phyloP scores from a whole-genome alignment of 148 eudicot genomes.

The Pharnaceum exiguum region DNA sequence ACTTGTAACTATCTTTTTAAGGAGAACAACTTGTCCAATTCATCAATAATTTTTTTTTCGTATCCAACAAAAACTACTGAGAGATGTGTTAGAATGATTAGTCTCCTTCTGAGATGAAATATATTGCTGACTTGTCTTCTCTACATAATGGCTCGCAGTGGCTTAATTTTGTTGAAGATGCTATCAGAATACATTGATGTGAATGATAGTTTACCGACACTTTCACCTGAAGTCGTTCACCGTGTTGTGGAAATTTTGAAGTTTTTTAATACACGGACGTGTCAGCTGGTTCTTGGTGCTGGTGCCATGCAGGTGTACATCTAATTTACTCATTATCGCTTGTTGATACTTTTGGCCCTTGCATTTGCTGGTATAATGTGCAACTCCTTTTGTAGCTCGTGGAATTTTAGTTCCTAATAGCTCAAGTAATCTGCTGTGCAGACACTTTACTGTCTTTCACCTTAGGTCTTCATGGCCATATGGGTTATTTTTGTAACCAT shows the following conservation, averaged over 20 bases:
- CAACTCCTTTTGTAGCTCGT: neutral
- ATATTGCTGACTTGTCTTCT: slow-evolving; percentile 3
- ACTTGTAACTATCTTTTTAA: too few relatives aligned
- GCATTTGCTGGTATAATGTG: neutral
- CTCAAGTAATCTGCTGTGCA: too few relatives aligned
- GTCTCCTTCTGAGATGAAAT: neutral
- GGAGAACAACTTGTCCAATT: too few relatives aligned
- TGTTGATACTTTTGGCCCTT: neutral
- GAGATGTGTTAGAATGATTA: too few relatives aligned
- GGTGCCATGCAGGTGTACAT: slow-evolving; percentile 90
- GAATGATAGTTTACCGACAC: slow-evolving; percentile 69
- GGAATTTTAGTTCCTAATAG: neutral
- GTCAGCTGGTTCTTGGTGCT: slow-evolving; percentile 99
- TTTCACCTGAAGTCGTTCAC: slow-evolving; percentile 85
- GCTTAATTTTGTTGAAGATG: slow-evolving; percentile 96
- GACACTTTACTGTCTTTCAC: neutral
- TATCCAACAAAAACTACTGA: too few relatives aligned
- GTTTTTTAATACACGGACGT: slow-evolving; percentile 88
- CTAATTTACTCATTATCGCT: neutral
- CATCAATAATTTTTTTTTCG: too few relatives aligned
- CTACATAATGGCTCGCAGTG: slow-evolving; percentile 46
- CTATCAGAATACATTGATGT: slow-evolving; percentile 95
- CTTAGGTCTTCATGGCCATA: neutral
- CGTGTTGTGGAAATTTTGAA: slow-evolving; percentile 95
- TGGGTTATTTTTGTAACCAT: too few relatives aligned